phyloP scores from a whole-genome alignment of 345 rosid genomes.

The sweet orange (Citrus sinensis) region DNA sequence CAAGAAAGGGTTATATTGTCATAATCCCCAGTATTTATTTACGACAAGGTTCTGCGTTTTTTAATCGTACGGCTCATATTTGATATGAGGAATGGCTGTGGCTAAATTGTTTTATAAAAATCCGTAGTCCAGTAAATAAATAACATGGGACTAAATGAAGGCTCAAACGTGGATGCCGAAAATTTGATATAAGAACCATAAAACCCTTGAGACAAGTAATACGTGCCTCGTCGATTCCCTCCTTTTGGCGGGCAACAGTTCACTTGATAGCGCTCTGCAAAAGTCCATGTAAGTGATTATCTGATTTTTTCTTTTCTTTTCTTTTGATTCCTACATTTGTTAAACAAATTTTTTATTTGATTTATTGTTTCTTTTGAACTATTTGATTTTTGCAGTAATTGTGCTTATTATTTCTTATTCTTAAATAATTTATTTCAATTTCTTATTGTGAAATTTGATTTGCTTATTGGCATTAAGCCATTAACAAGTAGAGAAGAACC shows the following conservation, averaged over 20 bases:
- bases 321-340: not conserved
- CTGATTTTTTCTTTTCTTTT: no score
- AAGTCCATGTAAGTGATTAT: not conserved
- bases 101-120: no score
- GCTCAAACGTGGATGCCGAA: no score
- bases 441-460: not conserved
- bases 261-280: not conserved
- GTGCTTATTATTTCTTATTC: not conserved
- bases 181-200: not conserved
- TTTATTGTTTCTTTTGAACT: not conserved
- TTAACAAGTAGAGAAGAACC: not conserved
- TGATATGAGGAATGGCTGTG: not conserved
- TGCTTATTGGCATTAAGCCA: not conserved
- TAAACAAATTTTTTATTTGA: not conserved
- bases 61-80: not conserved
- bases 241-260: not conserved
- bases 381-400: not conserved
- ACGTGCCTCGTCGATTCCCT: not conserved
- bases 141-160: no score
- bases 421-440: not conserved
- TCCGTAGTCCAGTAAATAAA: no score
- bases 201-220: not conserved
- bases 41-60: no score
- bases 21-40: no score
- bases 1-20: no score